Evolutionary conservation across 1,139 yeast genomes (phyloP).

Genomic region (Hansenula sp.): DNA sequence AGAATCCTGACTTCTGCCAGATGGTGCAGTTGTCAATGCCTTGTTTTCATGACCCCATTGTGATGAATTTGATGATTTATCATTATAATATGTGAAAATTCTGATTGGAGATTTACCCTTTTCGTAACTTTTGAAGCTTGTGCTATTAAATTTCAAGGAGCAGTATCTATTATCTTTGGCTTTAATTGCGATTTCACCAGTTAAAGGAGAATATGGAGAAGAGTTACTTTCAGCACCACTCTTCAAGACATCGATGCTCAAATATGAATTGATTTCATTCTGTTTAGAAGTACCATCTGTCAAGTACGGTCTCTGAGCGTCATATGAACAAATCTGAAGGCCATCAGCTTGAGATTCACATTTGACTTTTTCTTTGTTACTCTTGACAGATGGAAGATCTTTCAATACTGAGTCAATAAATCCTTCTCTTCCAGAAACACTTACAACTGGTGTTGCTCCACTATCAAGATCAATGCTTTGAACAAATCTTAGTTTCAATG

Average conservation of each 20-base stretch:
- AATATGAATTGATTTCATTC: conserved; percentile 36
- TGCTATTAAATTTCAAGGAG: conserved; percentile 48
- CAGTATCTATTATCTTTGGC: conserved; percentile 66
- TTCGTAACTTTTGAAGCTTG: conserved; percentile 30
- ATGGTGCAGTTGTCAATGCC: conserved; percentile 29
- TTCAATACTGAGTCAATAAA: conserved; percentile 36
- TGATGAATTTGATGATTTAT: conserved; percentile 18
- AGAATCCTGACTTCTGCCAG: conserved; percentile 46
- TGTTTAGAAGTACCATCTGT: conserved; percentile 34
- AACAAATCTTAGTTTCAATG: conserved; percentile 65
- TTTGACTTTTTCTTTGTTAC: conserved; percentile 24
- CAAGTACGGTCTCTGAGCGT: conserved; percentile 50
- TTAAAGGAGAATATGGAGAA: conserved; percentile 62
- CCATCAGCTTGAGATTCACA: conserved; percentile 42
- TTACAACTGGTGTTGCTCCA: conserved; percentile 32
- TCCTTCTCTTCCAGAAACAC: conserved; percentile 50
- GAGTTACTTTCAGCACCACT: conserved; percentile 36
- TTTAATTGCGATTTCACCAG: conserved; percentile 54
- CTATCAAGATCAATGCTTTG: conserved; percentile 48
- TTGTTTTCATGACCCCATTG: neutral
- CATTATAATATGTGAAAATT: conserved; percentile 47
- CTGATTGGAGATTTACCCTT: conserved; percentile 53
- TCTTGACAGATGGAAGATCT: conserved; percentile 63
- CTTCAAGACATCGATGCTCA: conserved; percentile 44
- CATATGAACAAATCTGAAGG: conserved; percentile 47